These are phyloP conservation scores for Flammula alnicola DNA, from an alignment of 1,284 basidiomycete species.

Conservation along the genomic window DNA sequence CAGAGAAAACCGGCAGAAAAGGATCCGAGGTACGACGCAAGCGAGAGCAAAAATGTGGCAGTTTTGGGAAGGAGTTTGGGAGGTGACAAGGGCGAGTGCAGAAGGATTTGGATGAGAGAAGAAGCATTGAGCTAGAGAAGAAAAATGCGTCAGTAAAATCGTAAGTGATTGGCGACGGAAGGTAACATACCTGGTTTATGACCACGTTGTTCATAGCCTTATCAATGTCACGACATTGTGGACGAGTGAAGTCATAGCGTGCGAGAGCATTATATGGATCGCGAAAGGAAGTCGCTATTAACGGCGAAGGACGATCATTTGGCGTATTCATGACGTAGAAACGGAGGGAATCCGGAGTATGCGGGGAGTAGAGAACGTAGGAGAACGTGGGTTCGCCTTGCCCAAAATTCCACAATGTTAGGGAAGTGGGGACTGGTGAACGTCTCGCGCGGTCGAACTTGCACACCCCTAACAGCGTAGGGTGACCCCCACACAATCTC, in stretches of 20 bases:
- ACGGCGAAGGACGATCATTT: slow-evolving; percentile 31
- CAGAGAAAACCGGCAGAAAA: slow-evolving; percentile 20
- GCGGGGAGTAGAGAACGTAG: slow-evolving; percentile 50
- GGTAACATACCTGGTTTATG: slow-evolving; percentile 31
- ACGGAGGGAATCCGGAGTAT: slow-evolving; percentile 51
- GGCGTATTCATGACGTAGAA: slow-evolving; percentile 56
- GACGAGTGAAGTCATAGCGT: slow-evolving; percentile 37
- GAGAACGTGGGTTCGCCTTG: slow-evolving; percentile 12
- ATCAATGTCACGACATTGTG: slow-evolving; percentile 7
- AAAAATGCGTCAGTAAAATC: not conserved
- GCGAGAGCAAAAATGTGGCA: slow-evolving; percentile 25
- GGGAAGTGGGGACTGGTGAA: slow-evolving; percentile 15
- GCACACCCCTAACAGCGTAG: slow-evolving; percentile 38
- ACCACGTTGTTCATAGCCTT: slow-evolving; percentile 30
- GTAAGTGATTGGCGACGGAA: not conserved
- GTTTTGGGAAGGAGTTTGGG: slow-evolving; percentile 28
- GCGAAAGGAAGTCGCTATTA: not conserved
- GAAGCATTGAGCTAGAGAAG: slow-evolving; percentile 24
- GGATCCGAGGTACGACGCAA: slow-evolving; percentile 23
- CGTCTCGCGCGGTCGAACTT: slow-evolving; percentile 16
- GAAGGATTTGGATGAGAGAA: slow-evolving; percentile 17
- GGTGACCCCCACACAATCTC: slow-evolving; percentile 32
- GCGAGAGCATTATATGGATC: slow-evolving; percentile 23
- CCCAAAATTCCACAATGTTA: slow-evolving; percentile 21
- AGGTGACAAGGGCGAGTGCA: slow-evolving; percentile 5